These are phyloP conservation scores for Tetrahymena thermophila DNA, from an alignment of 73 alveolate genomes.

Conservation along the genomic window DNA sequence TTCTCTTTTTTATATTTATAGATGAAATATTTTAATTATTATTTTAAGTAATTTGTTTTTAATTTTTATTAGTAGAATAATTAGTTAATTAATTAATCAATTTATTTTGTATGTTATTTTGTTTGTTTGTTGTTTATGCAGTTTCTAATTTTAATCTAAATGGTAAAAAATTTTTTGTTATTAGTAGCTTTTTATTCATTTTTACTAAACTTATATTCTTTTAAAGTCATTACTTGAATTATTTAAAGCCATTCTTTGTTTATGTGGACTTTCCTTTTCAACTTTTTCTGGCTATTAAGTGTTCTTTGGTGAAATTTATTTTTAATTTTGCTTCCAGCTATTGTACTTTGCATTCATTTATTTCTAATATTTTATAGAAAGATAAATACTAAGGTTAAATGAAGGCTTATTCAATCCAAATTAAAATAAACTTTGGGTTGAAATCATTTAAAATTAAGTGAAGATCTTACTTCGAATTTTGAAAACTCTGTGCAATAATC, in stretches of 20 bases:
- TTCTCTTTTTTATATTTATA: too few relatives aligned
- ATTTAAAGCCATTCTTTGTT: not conserved
- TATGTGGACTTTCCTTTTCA: not conserved
- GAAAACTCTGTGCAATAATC: not conserved
- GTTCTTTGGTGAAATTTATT: not conserved
- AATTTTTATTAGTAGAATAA: too few relatives aligned
- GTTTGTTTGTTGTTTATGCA: too few relatives aligned
- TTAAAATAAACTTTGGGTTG: too few relatives aligned
- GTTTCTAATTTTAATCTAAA: too few relatives aligned
- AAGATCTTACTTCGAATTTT: not conserved
- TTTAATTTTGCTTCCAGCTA: not conserved
- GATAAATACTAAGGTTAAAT: not conserved
- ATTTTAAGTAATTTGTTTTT: too few relatives aligned
- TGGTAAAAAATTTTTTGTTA: too few relatives aligned
- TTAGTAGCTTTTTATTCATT: not conserved
- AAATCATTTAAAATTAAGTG: not conserved
- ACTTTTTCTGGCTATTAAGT: not conserved
- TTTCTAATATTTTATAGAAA: not conserved
- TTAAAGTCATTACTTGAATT: not conserved
- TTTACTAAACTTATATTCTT: not conserved
- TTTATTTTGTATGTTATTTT: too few relatives aligned
- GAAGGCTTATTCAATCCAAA: not conserved
- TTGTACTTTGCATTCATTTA: not conserved
- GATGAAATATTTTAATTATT: too few relatives aligned
- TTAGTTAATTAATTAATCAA: too few relatives aligned